Evolutionary conservation across 2,329 filamentous ascomycete genomes (phyloP), one percentile per base, ranked within the genome.

Genomic region (Fusarium decemcellulare): DNA sequence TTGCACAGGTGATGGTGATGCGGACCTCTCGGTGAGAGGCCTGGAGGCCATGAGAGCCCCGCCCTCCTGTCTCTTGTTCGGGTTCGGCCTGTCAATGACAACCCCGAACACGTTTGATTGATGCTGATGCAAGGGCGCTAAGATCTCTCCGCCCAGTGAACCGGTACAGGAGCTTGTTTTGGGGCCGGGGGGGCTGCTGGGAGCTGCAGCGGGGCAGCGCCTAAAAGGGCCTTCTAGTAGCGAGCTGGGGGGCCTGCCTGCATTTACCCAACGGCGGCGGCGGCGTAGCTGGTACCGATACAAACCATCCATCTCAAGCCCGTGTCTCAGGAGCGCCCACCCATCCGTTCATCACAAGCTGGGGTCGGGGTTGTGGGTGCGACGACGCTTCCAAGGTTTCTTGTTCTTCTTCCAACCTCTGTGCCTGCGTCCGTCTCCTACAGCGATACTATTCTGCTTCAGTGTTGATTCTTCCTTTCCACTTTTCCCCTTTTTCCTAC

Each of bases 341-440:
- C 55, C 57, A 63, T 44, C 57, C 51, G 53, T 68, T 66, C 58
- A 67, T 69, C 67, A 70, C 62, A 69, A 69, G 56, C 65, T 66
- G 37, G 30, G 57, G 40, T 53, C 18, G 18, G 18, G 18, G 18
- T 23, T 23, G 18, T 51, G 65, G 64, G 51, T 63, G 62, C 54
- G 47, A 70, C 67, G 51, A 68, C 67, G 51, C 57, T 70, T 70
- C 67, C 67, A 70, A 68, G 63, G 67, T 67, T 70, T 70, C 63
- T 65, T 62, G 63, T 70, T 59, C 52, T 18, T 65, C 34, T 57
- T 61, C 43, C 51, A 7, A 16, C 16, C 34, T 37, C 42, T 47
- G 34, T 48, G 37, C 34, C 50, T 37, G 30, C 23, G 34, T 61
- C 16, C n/a, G 8, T 51, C 60, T 61, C 42, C 65, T 46, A 53